Evolutionary conservation across 371 early-diverging fungal species (phyloP).

Genomic region (Mortierella sp.): DNA sequence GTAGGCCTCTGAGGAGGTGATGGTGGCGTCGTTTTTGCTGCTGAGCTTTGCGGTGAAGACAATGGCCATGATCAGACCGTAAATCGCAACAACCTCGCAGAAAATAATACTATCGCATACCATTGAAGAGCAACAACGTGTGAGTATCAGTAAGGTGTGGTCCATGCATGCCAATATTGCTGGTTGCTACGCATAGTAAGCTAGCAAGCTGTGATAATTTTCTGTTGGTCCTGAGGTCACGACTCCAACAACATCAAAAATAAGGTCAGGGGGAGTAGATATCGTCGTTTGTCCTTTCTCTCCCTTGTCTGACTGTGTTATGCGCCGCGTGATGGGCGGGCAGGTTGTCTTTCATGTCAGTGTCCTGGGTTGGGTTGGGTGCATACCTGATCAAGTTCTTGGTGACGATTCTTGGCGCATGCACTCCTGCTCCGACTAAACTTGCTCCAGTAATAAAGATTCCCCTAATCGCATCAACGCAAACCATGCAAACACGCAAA

Average conservation of each 20-base stretch:
- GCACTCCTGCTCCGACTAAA: constrained; percentile 93
- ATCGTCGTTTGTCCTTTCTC: background rate
- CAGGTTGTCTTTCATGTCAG: background rate
- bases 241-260: constrained; percentile 1
- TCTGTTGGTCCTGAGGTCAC: background rate
- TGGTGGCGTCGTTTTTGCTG: constrained; percentile 58
- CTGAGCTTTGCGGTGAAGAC: constrained; percentile 91
- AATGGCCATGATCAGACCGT: constrained; percentile 98
- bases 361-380: background rate
- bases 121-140: background rate
- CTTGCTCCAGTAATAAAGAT: constrained; percentile 94
- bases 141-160: background rate
- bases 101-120: constrained; percentile 85
- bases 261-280: background rate
- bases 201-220: background rate
- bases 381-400: constrained; percentile 92
- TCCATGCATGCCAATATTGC: background rate
- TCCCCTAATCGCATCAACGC: constrained; percentile 73
- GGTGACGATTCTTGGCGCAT: constrained; percentile 94
- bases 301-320: background rate
- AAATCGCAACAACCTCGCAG: constrained; percentile 99
- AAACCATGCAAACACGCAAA: constrained; percentile 5
- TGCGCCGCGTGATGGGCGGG: constrained; percentile 4
- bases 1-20: constrained; percentile 60
- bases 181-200: background rate